Conservation (phyloP, 2,329 filamentous ascomycete species). For the Epichloe aotearoae region DNA sequence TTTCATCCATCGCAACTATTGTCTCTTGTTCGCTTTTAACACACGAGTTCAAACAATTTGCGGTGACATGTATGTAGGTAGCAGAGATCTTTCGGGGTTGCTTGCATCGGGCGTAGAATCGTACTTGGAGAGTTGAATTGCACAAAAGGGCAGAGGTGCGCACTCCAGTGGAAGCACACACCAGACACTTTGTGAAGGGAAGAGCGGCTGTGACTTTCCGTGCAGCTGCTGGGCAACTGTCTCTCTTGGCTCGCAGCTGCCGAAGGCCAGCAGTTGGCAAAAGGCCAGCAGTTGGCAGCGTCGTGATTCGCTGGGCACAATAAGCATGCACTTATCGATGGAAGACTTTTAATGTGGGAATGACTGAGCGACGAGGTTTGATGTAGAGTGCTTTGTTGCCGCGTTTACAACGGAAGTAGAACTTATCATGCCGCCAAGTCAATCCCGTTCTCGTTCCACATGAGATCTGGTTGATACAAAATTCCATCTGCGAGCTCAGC, state of each 20-base stretch:
- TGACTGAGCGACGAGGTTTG: not conserved
- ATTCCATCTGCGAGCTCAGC: not conserved
- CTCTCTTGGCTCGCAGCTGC: not conserved
- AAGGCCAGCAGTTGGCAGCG: not conserved
- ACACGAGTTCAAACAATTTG: too few species aligned
- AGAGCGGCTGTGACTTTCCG: not conserved
- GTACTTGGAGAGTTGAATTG: not conserved
- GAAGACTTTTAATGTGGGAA: not conserved
- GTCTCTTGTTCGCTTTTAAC: too few species aligned
- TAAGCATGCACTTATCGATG: not conserved
- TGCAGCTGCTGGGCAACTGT: not conserved
- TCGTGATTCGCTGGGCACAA: not conserved
- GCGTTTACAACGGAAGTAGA: not conserved
- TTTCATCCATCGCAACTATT: not conserved
- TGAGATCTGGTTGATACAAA: not conserved
- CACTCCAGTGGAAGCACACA: too few species aligned
- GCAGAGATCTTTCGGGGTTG: too few species aligned
- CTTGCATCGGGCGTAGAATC: too few species aligned
- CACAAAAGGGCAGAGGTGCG: too few species aligned
- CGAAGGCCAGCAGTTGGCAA: not conserved
- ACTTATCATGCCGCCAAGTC: not conserved
- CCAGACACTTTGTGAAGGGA: not conserved
- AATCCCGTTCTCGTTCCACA: not conserved
- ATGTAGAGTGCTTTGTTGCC: not conserved
- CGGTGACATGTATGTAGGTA: too few species aligned